phyloP scores from a whole-genome alignment of 352 stramenopile genomes.

The Pythium brachiatum region DNA sequence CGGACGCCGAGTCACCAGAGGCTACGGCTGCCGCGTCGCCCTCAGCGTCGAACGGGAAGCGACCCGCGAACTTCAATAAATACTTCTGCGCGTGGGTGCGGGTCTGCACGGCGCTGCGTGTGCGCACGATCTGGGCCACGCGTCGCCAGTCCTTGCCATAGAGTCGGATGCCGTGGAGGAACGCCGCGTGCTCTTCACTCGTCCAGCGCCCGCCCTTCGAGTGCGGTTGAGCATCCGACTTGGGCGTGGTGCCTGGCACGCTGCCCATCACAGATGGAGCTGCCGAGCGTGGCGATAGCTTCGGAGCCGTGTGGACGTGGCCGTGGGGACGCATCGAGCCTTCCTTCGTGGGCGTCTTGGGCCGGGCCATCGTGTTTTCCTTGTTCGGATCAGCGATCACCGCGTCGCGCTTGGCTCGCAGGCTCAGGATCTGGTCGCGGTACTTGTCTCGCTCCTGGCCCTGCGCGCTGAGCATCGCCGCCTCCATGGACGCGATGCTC shows the following conservation, averaged over 20 bases:
- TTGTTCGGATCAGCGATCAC: constrained; percentile 88
- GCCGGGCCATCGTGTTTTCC: constrained; percentile 51
- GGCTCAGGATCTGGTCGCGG: constrained; percentile 77
- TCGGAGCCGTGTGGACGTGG: constrained; percentile 13
- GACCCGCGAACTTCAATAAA: constrained; percentile 90
- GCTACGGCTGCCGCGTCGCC: background rate
- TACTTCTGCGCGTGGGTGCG: constrained; percentile 90
- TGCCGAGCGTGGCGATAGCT: constrained; percentile 24
- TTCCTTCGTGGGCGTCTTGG: constrained; percentile 42
- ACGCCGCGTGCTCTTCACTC: constrained; percentile 81
- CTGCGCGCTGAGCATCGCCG: constrained; percentile 80
- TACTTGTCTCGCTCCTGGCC: constrained; percentile 82
- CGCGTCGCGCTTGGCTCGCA: constrained; percentile 82
- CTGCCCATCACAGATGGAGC: background rate
- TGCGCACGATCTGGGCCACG: constrained; percentile 79
- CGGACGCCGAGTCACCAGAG: background rate
- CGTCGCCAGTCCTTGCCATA: constrained; percentile 87
- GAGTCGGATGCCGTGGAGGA: constrained; percentile 83
- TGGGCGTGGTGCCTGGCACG: constrained; percentile 3
- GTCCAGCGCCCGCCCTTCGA: constrained; percentile 88
- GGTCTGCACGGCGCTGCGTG: constrained; percentile 85
- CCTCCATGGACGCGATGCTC: constrained; percentile 87
- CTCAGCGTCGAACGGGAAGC: constrained; percentile 66
- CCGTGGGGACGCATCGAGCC: constrained; percentile 10
- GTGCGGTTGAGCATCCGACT: constrained; percentile 21